Evolutionary conservation across 331 rosid genomes (phyloP).

Genomic region (Arachis monticola): DNA sequence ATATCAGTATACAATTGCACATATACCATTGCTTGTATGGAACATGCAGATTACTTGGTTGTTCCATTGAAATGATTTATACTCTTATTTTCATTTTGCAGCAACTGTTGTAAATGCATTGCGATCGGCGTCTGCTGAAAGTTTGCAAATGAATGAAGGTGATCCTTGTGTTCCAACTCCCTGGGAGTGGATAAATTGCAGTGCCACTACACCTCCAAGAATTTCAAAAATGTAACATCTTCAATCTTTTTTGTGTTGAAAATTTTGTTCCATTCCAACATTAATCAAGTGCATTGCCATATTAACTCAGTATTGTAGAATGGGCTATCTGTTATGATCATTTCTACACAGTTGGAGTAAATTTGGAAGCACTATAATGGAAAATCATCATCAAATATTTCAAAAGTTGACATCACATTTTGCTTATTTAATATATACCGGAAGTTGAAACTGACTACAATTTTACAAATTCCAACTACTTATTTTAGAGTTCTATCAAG

Average conservation of each 20-base stretch:
- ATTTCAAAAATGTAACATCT: conserved; percentile 63
- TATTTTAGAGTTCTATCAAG: conserved; percentile 64
- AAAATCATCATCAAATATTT: conserved; percentile 11
- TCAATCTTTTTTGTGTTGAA: conserved; percentile 2
- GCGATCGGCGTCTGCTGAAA: conserved; percentile 46
- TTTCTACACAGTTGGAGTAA: background rate
- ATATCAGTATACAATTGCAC: conserved; percentile 29
- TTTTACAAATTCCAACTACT: conserved; percentile 25
- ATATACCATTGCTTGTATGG: background rate
- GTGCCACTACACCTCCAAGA: conserved; percentile 52
- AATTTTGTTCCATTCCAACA: conserved; percentile 4
- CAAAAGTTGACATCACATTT: background rate
- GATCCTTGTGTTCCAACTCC: conserved; percentile 72
- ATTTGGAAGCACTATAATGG: background rate
- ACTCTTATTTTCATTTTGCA: conserved; percentile 43
- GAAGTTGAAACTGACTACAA: background rate
- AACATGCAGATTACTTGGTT: background rate
- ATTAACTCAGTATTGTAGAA: background rate
- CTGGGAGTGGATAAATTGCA: conserved; percentile 74
- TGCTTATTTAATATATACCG: conserved; percentile 1
- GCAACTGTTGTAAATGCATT: conserved; percentile 51
- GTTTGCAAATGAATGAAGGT: conserved; percentile 48
- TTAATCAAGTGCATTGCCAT: background rate
- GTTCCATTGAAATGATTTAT: conserved; percentile 34
- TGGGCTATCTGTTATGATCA: background rate